phyloP scores from a whole-genome alignment of 208 protist genomes.

The Trypanosomatidae sp. region DNA sequence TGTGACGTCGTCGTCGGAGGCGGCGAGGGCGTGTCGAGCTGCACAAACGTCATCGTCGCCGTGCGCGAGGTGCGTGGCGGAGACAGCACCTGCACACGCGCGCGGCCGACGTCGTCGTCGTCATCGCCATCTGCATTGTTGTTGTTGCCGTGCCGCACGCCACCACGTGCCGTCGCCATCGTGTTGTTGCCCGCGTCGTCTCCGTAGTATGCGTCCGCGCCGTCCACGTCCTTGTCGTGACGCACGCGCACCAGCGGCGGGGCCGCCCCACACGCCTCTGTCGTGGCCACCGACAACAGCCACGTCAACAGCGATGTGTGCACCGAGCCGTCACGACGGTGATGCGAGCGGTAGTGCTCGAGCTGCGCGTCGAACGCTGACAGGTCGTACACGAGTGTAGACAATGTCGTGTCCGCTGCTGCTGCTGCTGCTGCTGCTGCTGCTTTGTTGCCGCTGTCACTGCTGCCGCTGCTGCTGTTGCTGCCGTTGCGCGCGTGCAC shows the following conservation, averaged over 20 bases:
- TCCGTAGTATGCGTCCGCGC: constrained; percentile 2
- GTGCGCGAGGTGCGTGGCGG: no score
- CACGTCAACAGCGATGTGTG: constrained; percentile 29
- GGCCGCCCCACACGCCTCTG: constrained; percentile 15
- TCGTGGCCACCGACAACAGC: constrained; percentile 52
- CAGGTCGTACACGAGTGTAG: background rate
- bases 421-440: background rate
- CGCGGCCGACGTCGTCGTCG: no score
- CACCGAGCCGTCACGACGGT: constrained; percentile 2
- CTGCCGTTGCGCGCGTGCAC: no score
- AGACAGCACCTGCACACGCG: no score
- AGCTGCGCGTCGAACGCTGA: constrained; percentile 7
- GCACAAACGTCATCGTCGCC: no score
- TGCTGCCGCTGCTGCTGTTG: background rate
- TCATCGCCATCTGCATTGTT: background rate
- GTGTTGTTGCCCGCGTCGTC: constrained; percentile 1
- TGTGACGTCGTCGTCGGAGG: no score
- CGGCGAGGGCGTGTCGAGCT: no score
- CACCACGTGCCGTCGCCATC: constrained; percentile 7
- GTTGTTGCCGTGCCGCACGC: background rate
- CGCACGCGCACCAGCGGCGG: constrained; percentile 10
- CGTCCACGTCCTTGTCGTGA: background rate
- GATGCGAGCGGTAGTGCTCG: constrained; percentile 10
- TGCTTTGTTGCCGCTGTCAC: background rate
- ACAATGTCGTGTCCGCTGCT: constrained; percentile 4